phyloP scores from a whole-genome alignment of 2,329 filamentous ascomycete genomes.

The Stagonosporopsis cucurbitacearum region DNA sequence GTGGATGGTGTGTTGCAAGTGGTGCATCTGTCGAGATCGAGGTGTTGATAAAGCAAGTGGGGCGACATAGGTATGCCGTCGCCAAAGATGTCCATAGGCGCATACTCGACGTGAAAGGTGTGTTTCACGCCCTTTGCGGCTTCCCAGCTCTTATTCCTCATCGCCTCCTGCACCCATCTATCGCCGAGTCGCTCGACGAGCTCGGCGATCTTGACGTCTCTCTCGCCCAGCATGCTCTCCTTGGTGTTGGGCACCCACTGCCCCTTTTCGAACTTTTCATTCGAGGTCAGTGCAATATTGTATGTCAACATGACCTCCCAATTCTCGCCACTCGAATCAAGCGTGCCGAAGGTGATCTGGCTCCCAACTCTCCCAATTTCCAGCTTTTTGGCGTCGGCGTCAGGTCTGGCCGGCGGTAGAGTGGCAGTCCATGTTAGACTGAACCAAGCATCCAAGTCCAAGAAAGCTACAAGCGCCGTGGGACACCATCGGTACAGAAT shows the following conservation, averaged over 20 bases:
- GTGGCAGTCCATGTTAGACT: conserved; percentile 29
- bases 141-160: conserved; percentile 23
- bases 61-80: conserved; percentile 34
- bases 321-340: conserved; percentile 24
- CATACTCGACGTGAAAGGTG: conserved; percentile 31
- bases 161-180: conserved; percentile 1
- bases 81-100: conserved; percentile 35
- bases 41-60: conserved; percentile 28
- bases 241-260: conserved; percentile 27
- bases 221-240: conserved; percentile 31
- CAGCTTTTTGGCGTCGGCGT: conserved; percentile 19
- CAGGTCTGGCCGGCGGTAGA: conserved; percentile 2
- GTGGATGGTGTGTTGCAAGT: conserved; percentile 11
- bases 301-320: conserved; percentile 33
- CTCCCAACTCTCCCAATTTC: conserved; percentile 33
- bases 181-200: conserved; percentile 18
- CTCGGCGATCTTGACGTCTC: conserved; percentile 17
- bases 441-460: conserved; percentile 36
- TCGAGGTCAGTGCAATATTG: conserved; percentile 15
- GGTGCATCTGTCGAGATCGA: conserved; percentile 24
- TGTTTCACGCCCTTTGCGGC: conserved; percentile 27
- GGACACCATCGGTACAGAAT: conserved; percentile 31
- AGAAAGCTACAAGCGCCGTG: conserved; percentile 23
- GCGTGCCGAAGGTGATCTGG: conserved; percentile 32
- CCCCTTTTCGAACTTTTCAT: conserved; percentile 8